Base-by-base conservation (phyloP, 441 rosid species). In the Aquilaria agallochum region DNA sequence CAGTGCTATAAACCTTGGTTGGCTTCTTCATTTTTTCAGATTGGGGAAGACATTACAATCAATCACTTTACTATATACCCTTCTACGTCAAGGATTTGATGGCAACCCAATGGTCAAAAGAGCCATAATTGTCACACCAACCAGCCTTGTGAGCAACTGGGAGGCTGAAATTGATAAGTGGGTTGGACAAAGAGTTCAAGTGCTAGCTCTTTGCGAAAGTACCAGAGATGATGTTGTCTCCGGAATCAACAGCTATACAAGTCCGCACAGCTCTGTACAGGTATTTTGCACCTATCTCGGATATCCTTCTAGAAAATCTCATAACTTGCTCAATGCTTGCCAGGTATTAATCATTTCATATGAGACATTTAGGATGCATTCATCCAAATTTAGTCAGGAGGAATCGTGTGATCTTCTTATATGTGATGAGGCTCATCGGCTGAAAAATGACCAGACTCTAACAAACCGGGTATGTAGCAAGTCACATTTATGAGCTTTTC, bases 111-210 rank as follows among this genome's bases (percentile, higher is more conserved):
- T 90, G 92, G 98, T 89, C 69, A 92, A 79, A 63, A 92, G 86
- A 71, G 93, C 90, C 75, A 92, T 92, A 62, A 80, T 95, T 73
- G 98, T 88, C 76, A 95, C 99, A 53, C 99, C 99, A 52, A 95
- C 99, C 55, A 95, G 99, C 79, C 99, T 95, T 63, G 99, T 95
- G 36, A 92, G 96, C 74, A 95, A 95, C 64, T 95, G 99, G 99
- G 99, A 95, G 74, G 95, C 93, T 67, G 99, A 95, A 81, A 90
- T 95, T 59, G 73, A 74, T 65, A 95, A 95, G 79, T 95, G 99
- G 99, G 81, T 92, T 66, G 96, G 97, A 51, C 93, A 90, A 58
- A 83, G 96, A 78, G 83, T 95, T 72, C 85, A 78, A 66, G 93
- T 95, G 63, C 68, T 95, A 62, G 97, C 97, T 72, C 96, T 95